Evolutionary conservation across 1,284 basidiomycete species (phyloP).

Genomic region (Moesziomyces globuligerus): DNA sequence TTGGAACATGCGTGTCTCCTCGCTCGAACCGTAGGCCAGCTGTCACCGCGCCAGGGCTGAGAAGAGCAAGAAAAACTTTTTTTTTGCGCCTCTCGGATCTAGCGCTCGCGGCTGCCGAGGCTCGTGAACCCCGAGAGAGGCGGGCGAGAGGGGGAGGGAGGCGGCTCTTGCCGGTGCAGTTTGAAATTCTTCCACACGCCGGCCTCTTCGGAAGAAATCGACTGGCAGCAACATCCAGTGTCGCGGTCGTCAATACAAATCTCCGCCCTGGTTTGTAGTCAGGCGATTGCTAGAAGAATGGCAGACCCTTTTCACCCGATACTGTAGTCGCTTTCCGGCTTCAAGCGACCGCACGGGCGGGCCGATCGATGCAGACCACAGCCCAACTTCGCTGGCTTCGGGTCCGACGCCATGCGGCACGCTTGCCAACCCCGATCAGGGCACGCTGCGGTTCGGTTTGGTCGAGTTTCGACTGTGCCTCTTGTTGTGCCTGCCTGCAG

Average conservation of each 20-base stretch:
- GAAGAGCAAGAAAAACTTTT: background rate
- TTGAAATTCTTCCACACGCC: background rate
- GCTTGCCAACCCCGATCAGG: too few species aligned
- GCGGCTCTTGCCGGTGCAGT: too few species aligned
- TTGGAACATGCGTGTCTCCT: too few species aligned
- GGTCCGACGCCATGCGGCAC: background rate
- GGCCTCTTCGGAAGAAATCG: background rate
- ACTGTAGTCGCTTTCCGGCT: background rate
- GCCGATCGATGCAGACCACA: background rate
- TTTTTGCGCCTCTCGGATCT: background rate
- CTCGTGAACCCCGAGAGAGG: background rate
- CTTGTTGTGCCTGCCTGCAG: too few species aligned
- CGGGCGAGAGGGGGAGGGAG: too few species aligned
- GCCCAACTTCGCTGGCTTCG: background rate
- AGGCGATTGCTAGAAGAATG: too few species aligned
- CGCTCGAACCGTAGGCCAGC: too few species aligned
- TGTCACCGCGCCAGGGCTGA: background rate
- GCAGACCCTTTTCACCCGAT: background rate
- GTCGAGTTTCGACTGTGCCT: too few species aligned
- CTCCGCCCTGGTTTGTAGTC: background rate
- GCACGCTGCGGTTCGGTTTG: too few species aligned
- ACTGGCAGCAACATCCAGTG: background rate
- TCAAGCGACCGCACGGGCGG: background rate
- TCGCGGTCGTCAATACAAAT: background rate
- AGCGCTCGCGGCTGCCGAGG: background rate